Evolutionary conservation across 345 rosid genomes (phyloP), one percentile per base, ranked within the genome.

Genomic region (Gossypium herbaceum): DNA sequence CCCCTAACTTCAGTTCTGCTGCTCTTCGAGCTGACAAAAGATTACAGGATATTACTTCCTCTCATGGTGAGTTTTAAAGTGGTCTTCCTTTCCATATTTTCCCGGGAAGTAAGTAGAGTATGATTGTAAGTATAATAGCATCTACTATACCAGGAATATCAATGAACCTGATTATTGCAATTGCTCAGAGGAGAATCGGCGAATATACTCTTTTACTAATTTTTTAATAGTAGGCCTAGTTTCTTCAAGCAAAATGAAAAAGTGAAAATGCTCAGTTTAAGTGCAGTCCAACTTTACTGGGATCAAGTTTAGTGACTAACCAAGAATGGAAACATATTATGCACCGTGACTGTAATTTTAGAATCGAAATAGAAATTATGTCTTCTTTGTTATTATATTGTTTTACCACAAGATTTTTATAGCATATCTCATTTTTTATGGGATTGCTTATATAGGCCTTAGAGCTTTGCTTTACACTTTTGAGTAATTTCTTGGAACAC

Each of bases 1-100:
- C 99, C 99, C 11, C 84, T 95, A 90, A 95, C 99, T 68, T 95
- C 99, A 47, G 96, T 93, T 68, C 82, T 95, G 73, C 91, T 94
- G 65, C 79, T 94, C 77, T 92, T 94, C 66, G 98, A 94, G 89
- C 90, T 94, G 84, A 94, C 98, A 20, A 91, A 88, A 83, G 98
- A 95, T 82, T 93, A 93, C 85, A 90, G 98, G 87, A 93, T 93
- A 78, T 83, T 93, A 80, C 99, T 95, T 80, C 98, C 99, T 22
- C 99, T 93, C 79, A 93, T 95, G 99, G 98, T 91, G 86, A 83
- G 75, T 80, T 56, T 69, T 59, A 24, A 25, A 16, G 15, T 3
- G 13, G n/a, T 73, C 79, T 71, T 54, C 63, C 76, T 24, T 39
- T 62, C 57, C 34, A 59, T 72, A 39, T 25, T 8, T 52, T 24